A percentile compares a stretch with the other conserved stretches of the same genome.
Evolutionary conservation across 2,329 filamentous ascomycete species (phyloP).

Genomic region (Onygenales sp.): DNA sequence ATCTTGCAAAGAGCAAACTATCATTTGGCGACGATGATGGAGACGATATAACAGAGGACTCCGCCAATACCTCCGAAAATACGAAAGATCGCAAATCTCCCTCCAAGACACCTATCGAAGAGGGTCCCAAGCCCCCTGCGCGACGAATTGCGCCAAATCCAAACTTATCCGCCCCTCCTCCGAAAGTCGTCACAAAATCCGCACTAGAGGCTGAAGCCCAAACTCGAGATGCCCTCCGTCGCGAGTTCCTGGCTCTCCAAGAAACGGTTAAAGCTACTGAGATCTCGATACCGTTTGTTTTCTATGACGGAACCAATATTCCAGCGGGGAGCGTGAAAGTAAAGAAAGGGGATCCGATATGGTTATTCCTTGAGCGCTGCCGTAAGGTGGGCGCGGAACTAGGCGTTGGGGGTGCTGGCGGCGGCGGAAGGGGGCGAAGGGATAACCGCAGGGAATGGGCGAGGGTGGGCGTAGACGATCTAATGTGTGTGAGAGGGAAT

Average conservation of each 20-base stretch:
- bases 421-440: slow-evolving; percentile 34
- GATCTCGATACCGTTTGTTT: slow-evolving; percentile 87
- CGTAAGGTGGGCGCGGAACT: slow-evolving; percentile 81
- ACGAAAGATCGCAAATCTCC: slow-evolving; percentile 25
- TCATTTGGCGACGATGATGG: slow-evolving; percentile 56
- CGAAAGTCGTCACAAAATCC: slow-evolving; percentile 67
- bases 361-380: slow-evolving; percentile 87
- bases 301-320: slow-evolving; percentile 88
- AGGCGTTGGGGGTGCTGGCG: slow-evolving; percentile 56
- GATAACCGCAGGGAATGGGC: slow-evolving; percentile 76
- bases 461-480: slow-evolving; percentile 83
- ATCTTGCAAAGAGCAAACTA: slow-evolving; percentile 49
- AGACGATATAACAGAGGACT: slow-evolving; percentile 43
- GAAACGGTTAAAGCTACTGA: slow-evolving; percentile 82
- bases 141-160: slow-evolving; percentile 36
- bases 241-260: slow-evolving; percentile 73
- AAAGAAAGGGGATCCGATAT: slow-evolving; percentile 87
- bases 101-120: slow-evolving; percentile 26
- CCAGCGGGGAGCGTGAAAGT: slow-evolving; percentile 75
- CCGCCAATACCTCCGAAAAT: slow-evolving; percentile 26
- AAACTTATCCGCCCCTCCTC: slow-evolving; percentile 39
- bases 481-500: slow-evolving; percentile 84
- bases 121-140: slow-evolving; percentile 17
- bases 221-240: slow-evolving; percentile 62
- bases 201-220: slow-evolving; percentile 70